Evolutionary conservation across 106 monocot genomes (phyloP).

Genomic region (Apostasia ramifera): DNA sequence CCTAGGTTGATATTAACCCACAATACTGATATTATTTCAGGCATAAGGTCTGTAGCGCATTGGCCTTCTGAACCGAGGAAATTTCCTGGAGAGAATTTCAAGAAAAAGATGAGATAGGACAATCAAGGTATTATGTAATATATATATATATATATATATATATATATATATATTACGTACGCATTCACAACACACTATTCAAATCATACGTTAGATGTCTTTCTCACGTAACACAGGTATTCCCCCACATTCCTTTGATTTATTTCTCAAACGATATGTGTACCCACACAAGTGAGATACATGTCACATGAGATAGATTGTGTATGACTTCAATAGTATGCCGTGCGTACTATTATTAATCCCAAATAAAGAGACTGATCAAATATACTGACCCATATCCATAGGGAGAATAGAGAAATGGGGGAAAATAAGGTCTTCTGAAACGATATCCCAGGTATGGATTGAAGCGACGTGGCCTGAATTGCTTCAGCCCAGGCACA

Average conservation of each 20-base stretch:
- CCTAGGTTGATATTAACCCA: too few species aligned
- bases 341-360: too few species aligned
- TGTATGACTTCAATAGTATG: too few species aligned
- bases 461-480: slow-evolving; percentile 49
- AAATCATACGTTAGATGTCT: too few species aligned
- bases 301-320: too few species aligned
- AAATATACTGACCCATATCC: slow-evolving; percentile 50
- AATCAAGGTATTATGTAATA: too few species aligned
- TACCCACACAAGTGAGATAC: neutral
- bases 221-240: too few species aligned
- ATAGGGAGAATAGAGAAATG: slow-evolving; percentile 64
- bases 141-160: too few species aligned
- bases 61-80: slow-evolving; percentile 69
- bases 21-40: neutral
- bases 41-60: slow-evolving; percentile 19
- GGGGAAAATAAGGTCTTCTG: slow-evolving; percentile 59
- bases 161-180: too few species aligned
- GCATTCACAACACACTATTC: too few species aligned
- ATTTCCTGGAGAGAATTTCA: slow-evolving; percentile 34
- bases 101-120: too few species aligned
- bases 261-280: neutral
- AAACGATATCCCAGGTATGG: slow-evolving; percentile 45
- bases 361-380: neutral
- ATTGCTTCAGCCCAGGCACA: slow-evolving; percentile 77
- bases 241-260: neutral